phyloP scores from a whole-genome alignment of 352 stramenopile species.

The Phytophthora podocarpi region DNA sequence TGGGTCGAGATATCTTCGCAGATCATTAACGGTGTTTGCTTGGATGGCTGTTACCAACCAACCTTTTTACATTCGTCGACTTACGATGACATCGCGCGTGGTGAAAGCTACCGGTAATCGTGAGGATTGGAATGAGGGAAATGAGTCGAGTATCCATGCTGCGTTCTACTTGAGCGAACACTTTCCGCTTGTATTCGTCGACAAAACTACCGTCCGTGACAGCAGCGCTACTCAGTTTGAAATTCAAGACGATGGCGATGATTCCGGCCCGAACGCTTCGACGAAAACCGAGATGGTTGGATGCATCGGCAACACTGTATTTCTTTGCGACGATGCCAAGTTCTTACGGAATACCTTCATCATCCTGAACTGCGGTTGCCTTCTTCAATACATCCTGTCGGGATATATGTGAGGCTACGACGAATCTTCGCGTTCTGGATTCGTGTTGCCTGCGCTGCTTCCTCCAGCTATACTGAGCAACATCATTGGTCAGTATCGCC shows the following conservation, averaged over 20 bases:
- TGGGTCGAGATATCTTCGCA: conserved; percentile 8
- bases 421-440: background rate
- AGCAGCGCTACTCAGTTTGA: background rate
- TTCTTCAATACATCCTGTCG: conserved; percentile 2
- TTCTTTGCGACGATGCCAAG: background rate
- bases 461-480: conserved; percentile 7
- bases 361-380: conserved; percentile 1
- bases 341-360: background rate
- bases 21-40: conserved; percentile 7
- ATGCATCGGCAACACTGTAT: background rate
- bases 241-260: background rate
- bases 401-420: conserved; percentile 10
- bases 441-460: conserved; percentile 2
- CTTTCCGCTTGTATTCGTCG: background rate
- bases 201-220: background rate
- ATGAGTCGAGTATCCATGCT: background rate
- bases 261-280: no score
- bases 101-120: background rate
- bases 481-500: background rate
- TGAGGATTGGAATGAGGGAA: background rate
- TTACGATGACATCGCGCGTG: conserved; percentile 1
- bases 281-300: background rate
- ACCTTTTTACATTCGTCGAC: background rate
- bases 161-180: background rate
- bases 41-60: conserved; percentile 1